A percentile compares a stretch with the other conserved stretches of the same genome.
Evolutionary conservation across 1,284 basidiomycete genomes (phyloP).

Genomic region (Marasmius tenuissimus): DNA sequence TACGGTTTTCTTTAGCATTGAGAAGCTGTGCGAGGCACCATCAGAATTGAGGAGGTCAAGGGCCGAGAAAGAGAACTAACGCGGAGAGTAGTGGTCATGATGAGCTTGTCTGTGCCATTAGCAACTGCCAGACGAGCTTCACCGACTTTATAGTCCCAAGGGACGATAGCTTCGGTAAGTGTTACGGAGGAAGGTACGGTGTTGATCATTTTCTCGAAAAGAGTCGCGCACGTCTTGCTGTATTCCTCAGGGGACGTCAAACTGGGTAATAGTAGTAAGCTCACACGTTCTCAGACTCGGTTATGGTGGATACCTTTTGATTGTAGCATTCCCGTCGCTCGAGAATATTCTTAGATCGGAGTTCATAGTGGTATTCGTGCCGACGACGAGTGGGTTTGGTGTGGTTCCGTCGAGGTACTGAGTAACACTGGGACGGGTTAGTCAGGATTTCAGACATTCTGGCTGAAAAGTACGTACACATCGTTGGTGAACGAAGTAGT

Average conservation of each 20-base stretch:
- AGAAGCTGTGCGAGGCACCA: background rate
- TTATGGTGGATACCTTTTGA: slow-evolving; percentile 24
- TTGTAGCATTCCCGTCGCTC: slow-evolving; percentile 37
- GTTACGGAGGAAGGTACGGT: slow-evolving; percentile 14
- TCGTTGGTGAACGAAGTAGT: slow-evolving; percentile 28
- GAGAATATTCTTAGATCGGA: slow-evolving; percentile 38
- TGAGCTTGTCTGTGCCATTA: background rate
- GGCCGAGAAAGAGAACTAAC: background rate
- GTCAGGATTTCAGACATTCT: background rate
- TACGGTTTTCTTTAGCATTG: background rate
- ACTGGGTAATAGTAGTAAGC: background rate
- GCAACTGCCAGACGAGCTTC: background rate
- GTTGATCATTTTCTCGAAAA: slow-evolving; percentile 14
- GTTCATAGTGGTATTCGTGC: slow-evolving; percentile 31
- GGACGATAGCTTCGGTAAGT: background rate
- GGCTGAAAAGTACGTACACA: background rate
- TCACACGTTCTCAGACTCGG: background rate
- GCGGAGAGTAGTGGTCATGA: background rate
- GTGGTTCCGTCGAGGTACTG: slow-evolving; percentile 37
- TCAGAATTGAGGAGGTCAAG: background rate
- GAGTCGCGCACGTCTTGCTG: slow-evolving; percentile 4
- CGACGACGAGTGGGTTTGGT: slow-evolving; percentile 33
- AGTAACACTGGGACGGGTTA: slow-evolving; percentile 25
- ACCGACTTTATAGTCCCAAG: background rate
- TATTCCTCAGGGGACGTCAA: slow-evolving; percentile 3